Evolutionary conservation across 371 early-diverging fungal genomes (phyloP).

Genomic region (Sporodiniella umbellata): DNA sequence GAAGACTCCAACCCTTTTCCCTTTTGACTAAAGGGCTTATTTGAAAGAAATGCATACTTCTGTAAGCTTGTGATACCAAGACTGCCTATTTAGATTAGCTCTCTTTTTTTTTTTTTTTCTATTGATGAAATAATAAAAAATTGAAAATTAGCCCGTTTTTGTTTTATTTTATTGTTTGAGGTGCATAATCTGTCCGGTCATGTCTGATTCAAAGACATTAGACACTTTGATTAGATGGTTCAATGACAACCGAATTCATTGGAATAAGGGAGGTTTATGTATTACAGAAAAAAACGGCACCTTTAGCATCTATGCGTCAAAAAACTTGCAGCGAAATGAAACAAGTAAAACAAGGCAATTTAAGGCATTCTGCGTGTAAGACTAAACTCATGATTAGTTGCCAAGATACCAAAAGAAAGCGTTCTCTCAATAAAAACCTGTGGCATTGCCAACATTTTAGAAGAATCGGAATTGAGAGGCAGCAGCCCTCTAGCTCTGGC

Average conservation of each 20-base stretch:
- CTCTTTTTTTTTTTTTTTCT: no score
- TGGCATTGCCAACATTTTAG: constrained; percentile 72
- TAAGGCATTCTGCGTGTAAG: no score
- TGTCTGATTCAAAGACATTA: constrained; percentile 26
- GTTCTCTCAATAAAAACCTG: constrained; percentile 70
- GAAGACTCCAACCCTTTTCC: no score
- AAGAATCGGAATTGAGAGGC: constrained; percentile 64
- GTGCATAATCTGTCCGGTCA: no score
- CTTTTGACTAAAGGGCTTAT: no score
- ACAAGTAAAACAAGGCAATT: constrained; percentile 27
- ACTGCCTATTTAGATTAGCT: no score
- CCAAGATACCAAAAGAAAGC: constrained; percentile 64
- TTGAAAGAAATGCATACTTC: no score
- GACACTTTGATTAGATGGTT: constrained; percentile 60
- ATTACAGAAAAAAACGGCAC: constrained; percentile 48
- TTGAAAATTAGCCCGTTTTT: no score
- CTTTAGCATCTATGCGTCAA: constrained; percentile 64
- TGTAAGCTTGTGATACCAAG: no score
- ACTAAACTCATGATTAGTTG: no score
- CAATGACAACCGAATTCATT: constrained; percentile 58
- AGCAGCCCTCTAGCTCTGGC: constrained; percentile 72
- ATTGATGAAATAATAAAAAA: no score
- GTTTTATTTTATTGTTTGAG: no score
- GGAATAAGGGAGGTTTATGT: constrained; percentile 58
- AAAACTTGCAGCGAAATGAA: constrained; percentile 45